A percentile compares a stretch with the other conserved stretches of the same genome.
phyloP scores from a whole-genome alignment of 257 asterid genomes.

The Salvia splendens region DNA sequence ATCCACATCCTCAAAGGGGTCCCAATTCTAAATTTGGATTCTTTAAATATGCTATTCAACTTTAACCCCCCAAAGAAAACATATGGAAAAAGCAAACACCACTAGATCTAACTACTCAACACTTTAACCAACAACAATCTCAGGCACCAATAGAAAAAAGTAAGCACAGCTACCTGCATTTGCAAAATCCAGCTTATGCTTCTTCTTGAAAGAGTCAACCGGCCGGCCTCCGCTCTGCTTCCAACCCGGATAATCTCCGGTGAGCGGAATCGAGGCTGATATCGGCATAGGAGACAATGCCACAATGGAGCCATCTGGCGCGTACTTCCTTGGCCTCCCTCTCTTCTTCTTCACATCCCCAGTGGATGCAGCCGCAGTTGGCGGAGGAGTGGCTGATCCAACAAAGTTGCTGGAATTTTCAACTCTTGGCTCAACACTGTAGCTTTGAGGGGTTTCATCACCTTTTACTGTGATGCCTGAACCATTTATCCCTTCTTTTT shows the following conservation, averaged over 20 bases:
- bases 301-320: conserved; percentile 56
- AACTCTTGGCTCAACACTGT: conserved; percentile 55
- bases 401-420: conserved; percentile 46
- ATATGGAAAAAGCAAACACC: conserved; percentile 34
- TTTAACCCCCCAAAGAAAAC: conserved; percentile 38
- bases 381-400: conserved; percentile 51
- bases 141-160: background rate
- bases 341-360: conserved; percentile 69
- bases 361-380: background rate
- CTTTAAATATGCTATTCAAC: conserved; percentile 30
- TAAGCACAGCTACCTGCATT: conserved; percentile 51
- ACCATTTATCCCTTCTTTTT: conserved; percentile 58
- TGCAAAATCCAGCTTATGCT: conserved; percentile 59
- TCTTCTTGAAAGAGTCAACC: conserved; percentile 66
- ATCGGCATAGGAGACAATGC: conserved; percentile 97
- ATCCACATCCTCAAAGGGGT: conserved; percentile 43
- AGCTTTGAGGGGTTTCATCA: conserved; percentile 65
- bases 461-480: conserved; percentile 51
- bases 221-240: conserved; percentile 48
- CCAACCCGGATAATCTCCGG: conserved; percentile 77
- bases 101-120: conserved; percentile 47
- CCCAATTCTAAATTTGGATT: conserved; percentile 46
- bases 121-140: conserved; percentile 16
- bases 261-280: conserved; percentile 86
- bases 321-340: conserved; percentile 91